phyloP scores from a whole-genome alignment of 2,329 filamentous ascomycete species.

The Chaetothyriales sp. region DNA sequence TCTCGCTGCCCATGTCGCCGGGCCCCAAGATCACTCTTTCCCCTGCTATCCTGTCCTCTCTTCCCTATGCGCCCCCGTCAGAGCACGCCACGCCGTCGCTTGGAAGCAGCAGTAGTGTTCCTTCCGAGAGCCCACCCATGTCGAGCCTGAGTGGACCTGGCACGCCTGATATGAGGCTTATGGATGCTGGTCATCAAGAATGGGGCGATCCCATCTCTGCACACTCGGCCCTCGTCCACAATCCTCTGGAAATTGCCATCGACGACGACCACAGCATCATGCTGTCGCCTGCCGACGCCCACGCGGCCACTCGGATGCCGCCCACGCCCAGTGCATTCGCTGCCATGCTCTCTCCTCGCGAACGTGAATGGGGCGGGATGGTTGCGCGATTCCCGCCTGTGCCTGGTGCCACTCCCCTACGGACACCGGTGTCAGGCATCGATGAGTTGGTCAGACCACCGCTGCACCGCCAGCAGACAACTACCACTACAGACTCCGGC shows the following conservation, averaged over 20 bases:
- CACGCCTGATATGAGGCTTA: conserved; percentile 54
- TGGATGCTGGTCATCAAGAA: conserved; percentile 5
- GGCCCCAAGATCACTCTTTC: conserved; percentile 53
- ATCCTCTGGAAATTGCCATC: conserved; percentile 19
- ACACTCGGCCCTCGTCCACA: background rate
- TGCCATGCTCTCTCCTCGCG: background rate
- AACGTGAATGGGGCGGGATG: conserved; percentile 42
- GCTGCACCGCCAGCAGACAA: conserved; percentile 3
- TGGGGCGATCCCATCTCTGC: conserved; percentile 10
- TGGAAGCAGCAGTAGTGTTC: conserved; percentile 65
- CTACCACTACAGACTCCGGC: conserved; percentile 19
- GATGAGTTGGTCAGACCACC: background rate
- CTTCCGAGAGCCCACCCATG: conserved; percentile 68
- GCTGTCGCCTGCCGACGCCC: conserved; percentile 14
- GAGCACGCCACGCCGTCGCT: conserved; percentile 73
- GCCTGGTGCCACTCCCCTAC: conserved; percentile 17
- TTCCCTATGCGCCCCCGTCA: conserved; percentile 55
- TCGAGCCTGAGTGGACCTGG: conserved; percentile 52
- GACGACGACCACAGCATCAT: conserved; percentile 22
- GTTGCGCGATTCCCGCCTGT: conserved; percentile 28
- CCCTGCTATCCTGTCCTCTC: conserved; percentile 55
- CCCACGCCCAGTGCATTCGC: conserved; percentile 20
- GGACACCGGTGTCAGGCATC: background rate
- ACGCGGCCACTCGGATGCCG: conserved; percentile 6
- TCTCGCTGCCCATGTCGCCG: conserved; percentile 31